Evolutionary conservation across 2,329 filamentous ascomycete genomes (phyloP), one percentile per base, ranked within the genome.

Genomic region (Ophiocordyceps australis): DNA sequence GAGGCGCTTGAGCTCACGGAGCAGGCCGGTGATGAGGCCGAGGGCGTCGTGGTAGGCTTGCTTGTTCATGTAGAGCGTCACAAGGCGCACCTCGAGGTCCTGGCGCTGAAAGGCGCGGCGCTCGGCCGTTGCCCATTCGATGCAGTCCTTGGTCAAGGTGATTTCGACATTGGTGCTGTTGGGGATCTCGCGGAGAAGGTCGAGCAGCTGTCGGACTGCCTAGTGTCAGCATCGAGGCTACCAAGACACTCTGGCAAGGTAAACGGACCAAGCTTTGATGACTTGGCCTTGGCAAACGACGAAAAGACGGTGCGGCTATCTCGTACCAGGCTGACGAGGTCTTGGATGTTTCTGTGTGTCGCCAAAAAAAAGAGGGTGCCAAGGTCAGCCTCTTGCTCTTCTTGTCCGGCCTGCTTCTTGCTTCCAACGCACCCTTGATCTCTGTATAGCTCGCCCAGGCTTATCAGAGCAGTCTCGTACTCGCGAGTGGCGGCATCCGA

Each of bases 231-330:
- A 31, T 14, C 9, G n/a, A 10, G 9, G 14, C 17, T 21, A 10
- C 10, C 20, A 16, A 13, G 7, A 13, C 15, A 12, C 13, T 4
- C n/a, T 10, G 3, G 13, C 7, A 9, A 17, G 10, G 14, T 2
- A 16, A 18, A 34, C 74, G 37, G 73, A 95, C 89, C 82, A 34
- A 98, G 65, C 59, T 98, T 98, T 29, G 89, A 81, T 17, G 89
- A 95, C 70, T 98, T 98, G 34, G 91, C 89, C 64, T 95, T 94
- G 37, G 89, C 89, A 52, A 98, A 95, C 35, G 81, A 89, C 30
- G 86, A 94, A 37, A 98, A 73, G 23, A 89, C 79, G 37, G 79
- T 78, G 46, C 86, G 73, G 53, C 83, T 93, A 50, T 81, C 80
- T 46, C 77, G 85, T 42, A 98, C 76, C 37, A 98, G 67, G 42